Evolutionary conservation across 768 basidiomycete genomes (phyloP).

Genomic region (Boletus edulis): DNA sequence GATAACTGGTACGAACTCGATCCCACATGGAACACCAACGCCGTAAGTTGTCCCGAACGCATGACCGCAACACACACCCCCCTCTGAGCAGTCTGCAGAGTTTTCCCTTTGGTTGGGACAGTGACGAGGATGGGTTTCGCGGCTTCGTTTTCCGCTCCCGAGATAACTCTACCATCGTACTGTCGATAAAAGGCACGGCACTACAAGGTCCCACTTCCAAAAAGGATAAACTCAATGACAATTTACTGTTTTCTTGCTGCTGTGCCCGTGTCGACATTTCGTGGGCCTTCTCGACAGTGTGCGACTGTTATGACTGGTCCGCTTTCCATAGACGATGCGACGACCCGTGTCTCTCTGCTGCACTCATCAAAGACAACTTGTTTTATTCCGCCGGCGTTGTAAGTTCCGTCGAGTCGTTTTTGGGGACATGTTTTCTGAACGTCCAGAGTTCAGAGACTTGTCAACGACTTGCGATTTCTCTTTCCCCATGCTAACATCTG

Average conservation of each 20-base stretch:
- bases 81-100: slow-evolving; percentile 43
- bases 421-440: slow-evolving; percentile 8
- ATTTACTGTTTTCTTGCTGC: slow-evolving; percentile 87
- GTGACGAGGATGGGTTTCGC: slow-evolving; percentile 69
- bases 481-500: slow-evolving; percentile 62
- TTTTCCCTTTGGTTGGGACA: slow-evolving; percentile 80
- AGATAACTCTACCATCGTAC: slow-evolving; percentile 78
- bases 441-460: slow-evolving; percentile 40
- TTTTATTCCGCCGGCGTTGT: slow-evolving; percentile 91
- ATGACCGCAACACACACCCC: not conserved
- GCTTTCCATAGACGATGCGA: slow-evolving; percentile 70
- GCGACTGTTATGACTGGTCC: slow-evolving; percentile 66
- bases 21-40: slow-evolving; percentile 59
- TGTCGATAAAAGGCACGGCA: slow-evolving; percentile 91
- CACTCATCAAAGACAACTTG: slow-evolving; percentile 84
- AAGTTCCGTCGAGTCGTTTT: slow-evolving; percentile 28
- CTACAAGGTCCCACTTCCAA: slow-evolving; percentile 81
- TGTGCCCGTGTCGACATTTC: slow-evolving; percentile 87
- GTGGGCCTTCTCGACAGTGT: slow-evolving; percentile 84
- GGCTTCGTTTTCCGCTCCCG: slow-evolving; percentile 84
- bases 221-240: slow-evolving; percentile 93
- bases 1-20: slow-evolving; percentile 84
- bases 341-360: slow-evolving; percentile 74
- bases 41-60: slow-evolving; percentile 30
- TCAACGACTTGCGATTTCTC: slow-evolving; percentile 52